Base-by-base conservation (phyloP, 2,329 filamentous ascomycete genomes). In the Fusarium sp. region DNA sequence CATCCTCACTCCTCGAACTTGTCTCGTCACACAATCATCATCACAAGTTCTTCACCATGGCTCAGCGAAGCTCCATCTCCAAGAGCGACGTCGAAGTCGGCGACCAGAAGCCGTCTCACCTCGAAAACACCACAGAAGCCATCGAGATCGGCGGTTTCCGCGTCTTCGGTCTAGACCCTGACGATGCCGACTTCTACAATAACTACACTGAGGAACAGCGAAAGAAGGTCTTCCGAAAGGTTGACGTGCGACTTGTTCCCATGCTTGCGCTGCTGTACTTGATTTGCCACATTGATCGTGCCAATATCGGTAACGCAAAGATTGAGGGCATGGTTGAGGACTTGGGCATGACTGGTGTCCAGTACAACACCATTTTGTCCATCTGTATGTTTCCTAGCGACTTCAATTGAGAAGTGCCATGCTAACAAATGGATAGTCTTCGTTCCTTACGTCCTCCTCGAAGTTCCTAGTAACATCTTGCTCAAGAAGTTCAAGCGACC, bases 361-460 rank as follows among this genome's bases (percentile, higher is more conserved):
- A 90, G 75, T 92, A 90, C 77, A 91, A 91, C 76, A 81, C 86
- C 6, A 64, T 74, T 8, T 79, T 87, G 9, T 67, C 74, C 10
- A 83, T 91, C 63, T 92, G 71, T 92, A 80, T 91, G 91, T 79
- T 37, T 87, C 85, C 89, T 90, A 2, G 0, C 0, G 71, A 13
- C 25, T 0, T 19, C 23, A 11, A 23, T 25, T 37, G 11, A 4
- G 3, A 1, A 1, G 4, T 1, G 1, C 4, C 4, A 1, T 28
- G 6, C 19, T 34, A 11, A 45, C 56, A n/a, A 21, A 18, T 13
- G 7, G 13, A 2, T 3, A 74, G 69, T 74, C 21, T 74, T 74
- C 13, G 60, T 73, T 2, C 71, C 72, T 0, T 74, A 74, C 21
- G 72, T 73, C 6, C 61, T 75, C 0, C 59, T 71, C 18, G 73